phyloP scores from a whole-genome alignment of 768 basidiomycete genomes.

The Auricularia auricula-judae region DNA sequence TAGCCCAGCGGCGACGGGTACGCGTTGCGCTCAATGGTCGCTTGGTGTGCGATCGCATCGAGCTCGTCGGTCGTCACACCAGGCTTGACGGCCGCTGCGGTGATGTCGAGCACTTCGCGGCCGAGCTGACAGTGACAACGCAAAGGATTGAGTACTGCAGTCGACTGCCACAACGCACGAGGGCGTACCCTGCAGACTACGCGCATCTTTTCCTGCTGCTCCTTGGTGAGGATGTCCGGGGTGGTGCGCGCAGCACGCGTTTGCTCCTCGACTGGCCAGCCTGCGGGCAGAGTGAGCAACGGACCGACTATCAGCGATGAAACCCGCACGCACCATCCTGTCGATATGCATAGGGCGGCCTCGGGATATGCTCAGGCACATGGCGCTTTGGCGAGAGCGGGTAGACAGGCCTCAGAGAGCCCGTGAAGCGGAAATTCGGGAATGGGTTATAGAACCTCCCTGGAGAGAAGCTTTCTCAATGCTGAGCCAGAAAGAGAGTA shows the following conservation, averaged over 20 bases:
- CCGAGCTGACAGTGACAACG: slow-evolving; percentile 42
- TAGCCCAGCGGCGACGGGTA: slow-evolving; percentile 96
- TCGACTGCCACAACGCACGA: neutral
- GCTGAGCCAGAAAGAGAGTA: no score
- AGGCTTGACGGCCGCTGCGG: slow-evolving; percentile 73
- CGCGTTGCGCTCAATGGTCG: slow-evolving; percentile 76
- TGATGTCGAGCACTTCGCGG: slow-evolving; percentile 87
- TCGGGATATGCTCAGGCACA: slow-evolving; percentile 73
- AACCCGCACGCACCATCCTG: slow-evolving; percentile 32
- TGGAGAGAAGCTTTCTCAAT: slow-evolving; percentile 15
- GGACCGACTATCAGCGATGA: slow-evolving; percentile 10
- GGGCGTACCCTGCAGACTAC: slow-evolving; percentile 62
- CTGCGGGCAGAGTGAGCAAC: slow-evolving; percentile 25
- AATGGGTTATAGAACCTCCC: slow-evolving; percentile 77
- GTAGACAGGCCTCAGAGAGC: slow-evolving; percentile 69
- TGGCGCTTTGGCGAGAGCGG: slow-evolving; percentile 70
- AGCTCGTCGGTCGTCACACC: slow-evolving; percentile 94
- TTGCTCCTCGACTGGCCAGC: slow-evolving; percentile 48
- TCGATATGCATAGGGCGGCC: slow-evolving; percentile 78
- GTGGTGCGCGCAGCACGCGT: slow-evolving; percentile 49
- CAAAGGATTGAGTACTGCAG: no score
- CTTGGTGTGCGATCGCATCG: slow-evolving; percentile 88
- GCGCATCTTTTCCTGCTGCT: slow-evolving; percentile 86
- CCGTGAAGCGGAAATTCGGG: slow-evolving; percentile 66
- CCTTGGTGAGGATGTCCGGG: slow-evolving; percentile 42